Conservation (phyloP, 1,284 basidiomycete species). For the Trichosporon ovoides region DNA sequence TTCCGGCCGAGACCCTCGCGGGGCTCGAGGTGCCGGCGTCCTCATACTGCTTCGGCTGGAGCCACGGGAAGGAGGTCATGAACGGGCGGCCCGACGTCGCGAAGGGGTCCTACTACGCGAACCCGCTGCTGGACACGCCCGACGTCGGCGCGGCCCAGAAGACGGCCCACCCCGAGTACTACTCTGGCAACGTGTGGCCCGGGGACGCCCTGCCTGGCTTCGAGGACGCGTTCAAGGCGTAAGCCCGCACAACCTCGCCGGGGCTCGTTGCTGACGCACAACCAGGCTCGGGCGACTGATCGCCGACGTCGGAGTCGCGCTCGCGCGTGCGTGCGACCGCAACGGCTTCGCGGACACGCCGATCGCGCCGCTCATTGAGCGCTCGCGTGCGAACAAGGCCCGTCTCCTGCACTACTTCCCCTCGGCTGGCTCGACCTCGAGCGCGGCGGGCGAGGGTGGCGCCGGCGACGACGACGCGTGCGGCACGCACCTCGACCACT, state of each 20-base stretch:
- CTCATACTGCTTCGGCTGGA: conserved; percentile 70
- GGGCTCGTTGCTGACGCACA: background rate
- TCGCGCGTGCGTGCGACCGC: conserved; percentile 78
- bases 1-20: conserved; percentile 62
- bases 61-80: conserved; percentile 93
- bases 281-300: conserved; percentile 61
- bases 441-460: conserved; percentile 53
- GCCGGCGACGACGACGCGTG: conserved; percentile 65
- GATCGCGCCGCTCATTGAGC: conserved; percentile 43
- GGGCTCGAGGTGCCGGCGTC: conserved; percentile 55
- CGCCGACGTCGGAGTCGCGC: conserved; percentile 68
- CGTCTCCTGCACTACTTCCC: conserved; percentile 89
- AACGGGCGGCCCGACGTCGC: conserved; percentile 71
- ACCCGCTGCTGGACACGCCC: conserved; percentile 66
- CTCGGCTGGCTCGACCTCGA: background rate
- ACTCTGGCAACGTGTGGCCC: conserved; percentile 58
- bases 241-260: conserved; percentile 18
- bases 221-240: conserved; percentile 80
- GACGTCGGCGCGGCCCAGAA: conserved; percentile 56
- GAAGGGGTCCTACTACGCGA: conserved; percentile 90
- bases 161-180: conserved; percentile 60
- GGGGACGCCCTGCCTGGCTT: conserved; percentile 62
- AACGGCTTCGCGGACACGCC: conserved; percentile 62
- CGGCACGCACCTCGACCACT: conserved; percentile 63
- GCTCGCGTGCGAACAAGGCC: conserved; percentile 53